Base-by-base conservation (phyloP, 139 green algal genomes). In the Dunaliella primolecta region DNA sequence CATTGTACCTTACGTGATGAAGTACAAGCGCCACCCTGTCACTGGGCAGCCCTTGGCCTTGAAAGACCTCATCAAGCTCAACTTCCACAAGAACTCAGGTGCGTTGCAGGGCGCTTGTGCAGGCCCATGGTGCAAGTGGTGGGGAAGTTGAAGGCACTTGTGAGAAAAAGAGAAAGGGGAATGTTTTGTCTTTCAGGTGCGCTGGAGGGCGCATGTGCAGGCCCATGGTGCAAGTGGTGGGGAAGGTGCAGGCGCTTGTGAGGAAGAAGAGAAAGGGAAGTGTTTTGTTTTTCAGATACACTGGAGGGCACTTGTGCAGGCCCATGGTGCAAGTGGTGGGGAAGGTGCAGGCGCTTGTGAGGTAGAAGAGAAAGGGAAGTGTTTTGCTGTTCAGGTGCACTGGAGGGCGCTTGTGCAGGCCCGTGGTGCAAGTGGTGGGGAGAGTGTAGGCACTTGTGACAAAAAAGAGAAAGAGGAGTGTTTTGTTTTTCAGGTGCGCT, bases 81-180 rank as follows among this genome's bases (percentile, higher is more conserved):
- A 95, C 83, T 99, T 98, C 81, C 88, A 97, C 85, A 98, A 98
- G 90, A 99, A 98, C 81, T 83, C 78, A 31, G 84, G 87, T 86
- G 80, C 0, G 83, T 2, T 32, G 36, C 21, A 15, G 46, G 15
- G 7, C 7, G 46, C 46, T 25, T 7, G 46, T 35, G 71, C 71
- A 64, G 56, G 56, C 71, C 71, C 71, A 77, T 78, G 38, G 25
- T 35, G 1, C 30, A 83, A 71, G 34, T 34, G 29, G 15, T 31
- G 33, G n/a, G n/a, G n/a, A n/a, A n/a, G n/a, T n/a, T n/a, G n/a
- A n/a, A n/a, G n/a, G n/a, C n/a, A n/a, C n/a, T n/a, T n/a, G n/a
- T n/a, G n/a, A n/a, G n/a, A n/a, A n/a, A n/a, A n/a, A n/a, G n/a
- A n/a, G n/a, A n/a, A n/a, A n/a, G n/a, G n/a, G n/a, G n/a, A n/a